Evolutionary conservation across 208 protist genomes (phyloP).

Genomic region (Leishmania lainsoni): DNA sequence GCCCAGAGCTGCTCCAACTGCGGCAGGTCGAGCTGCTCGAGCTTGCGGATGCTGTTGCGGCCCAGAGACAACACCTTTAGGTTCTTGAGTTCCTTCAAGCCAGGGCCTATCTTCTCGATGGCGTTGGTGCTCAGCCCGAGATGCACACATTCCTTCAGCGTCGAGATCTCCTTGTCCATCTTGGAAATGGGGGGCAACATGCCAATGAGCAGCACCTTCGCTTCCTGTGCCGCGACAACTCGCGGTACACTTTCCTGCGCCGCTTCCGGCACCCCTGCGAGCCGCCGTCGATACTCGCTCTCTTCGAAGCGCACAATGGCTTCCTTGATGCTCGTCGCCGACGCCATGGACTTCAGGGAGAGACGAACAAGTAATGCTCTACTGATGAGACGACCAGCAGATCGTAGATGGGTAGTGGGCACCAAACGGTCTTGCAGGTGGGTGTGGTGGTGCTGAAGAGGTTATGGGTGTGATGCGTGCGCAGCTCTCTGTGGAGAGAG

Average conservation of each 20-base stretch:
- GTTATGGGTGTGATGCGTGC: not conserved
- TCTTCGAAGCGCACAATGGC: conserved; percentile 84
- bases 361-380: not conserved
- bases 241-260: conserved; percentile 61
- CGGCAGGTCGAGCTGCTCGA: conserved; percentile 94
- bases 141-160: conserved; percentile 88
- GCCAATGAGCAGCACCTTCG: conserved; percentile 86
- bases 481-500: not conserved
- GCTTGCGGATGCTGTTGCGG: conserved; percentile 95
- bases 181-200: conserved; percentile 93
- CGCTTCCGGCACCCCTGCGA: conserved; percentile 39
- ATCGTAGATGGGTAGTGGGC: not conserved
- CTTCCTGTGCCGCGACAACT: conserved; percentile 80
- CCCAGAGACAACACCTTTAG: conserved; percentile 94
- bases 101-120: conserved; percentile 94
- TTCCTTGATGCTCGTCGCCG: conserved; percentile 74
- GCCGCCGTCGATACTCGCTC: conserved; percentile 65
- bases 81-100: conserved; percentile 91
- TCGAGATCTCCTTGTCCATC: conserved; percentile 93
- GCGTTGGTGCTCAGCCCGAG: conserved; percentile 94
- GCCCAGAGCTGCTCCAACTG: conserved; percentile 96
- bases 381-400: not conserved
- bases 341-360: conserved; percentile 31
- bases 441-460: not conserved
- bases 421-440: not conserved